Evolutionary conservation across 2,329 filamentous ascomycete genomes (phyloP).

Genomic region (Alternaria solani): DNA sequence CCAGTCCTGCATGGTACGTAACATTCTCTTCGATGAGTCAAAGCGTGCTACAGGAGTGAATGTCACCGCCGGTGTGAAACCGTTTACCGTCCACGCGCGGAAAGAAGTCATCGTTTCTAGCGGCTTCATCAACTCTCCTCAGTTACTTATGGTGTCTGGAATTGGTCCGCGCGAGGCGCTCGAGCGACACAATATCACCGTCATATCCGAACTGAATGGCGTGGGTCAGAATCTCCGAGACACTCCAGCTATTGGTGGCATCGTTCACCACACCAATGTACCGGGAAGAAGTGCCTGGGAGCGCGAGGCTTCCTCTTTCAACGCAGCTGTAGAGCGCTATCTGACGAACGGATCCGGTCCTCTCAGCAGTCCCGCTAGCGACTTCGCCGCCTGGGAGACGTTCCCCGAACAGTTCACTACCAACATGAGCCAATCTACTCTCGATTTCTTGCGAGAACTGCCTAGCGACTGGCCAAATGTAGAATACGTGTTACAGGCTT

Average conservation of each 20-base stretch:
- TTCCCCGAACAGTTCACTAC: slow-evolving; percentile 4
- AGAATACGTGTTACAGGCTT: slow-evolving; percentile 8
- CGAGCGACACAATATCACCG: slow-evolving; percentile 7
- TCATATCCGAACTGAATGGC: slow-evolving; percentile 10
- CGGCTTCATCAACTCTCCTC: slow-evolving; percentile 7
- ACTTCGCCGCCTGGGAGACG: slow-evolving; percentile 14
- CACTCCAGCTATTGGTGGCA: slow-evolving; percentile 7
- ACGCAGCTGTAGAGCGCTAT: slow-evolving; percentile 6
- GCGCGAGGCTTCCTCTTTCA: slow-evolving; percentile 5
- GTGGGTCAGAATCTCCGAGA: slow-evolving; percentile 14
- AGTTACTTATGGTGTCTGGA: slow-evolving; percentile 16
- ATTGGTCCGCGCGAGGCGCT: slow-evolving; percentile 11
- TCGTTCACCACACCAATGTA: slow-evolving; percentile 7
- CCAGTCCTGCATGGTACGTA: slow-evolving; percentile 15
- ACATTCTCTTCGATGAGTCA: slow-evolving; percentile 9
- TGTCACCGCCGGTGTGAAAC: slow-evolving; percentile 12
- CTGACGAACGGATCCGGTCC: slow-evolving; percentile 12
- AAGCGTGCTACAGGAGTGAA: slow-evolving; percentile 13
- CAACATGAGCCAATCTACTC: slow-evolving; percentile 13
- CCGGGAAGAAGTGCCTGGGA: slow-evolving; percentile 14
- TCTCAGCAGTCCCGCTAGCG: slow-evolving; percentile 15
- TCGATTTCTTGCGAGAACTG: neutral
- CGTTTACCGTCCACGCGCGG: slow-evolving; percentile 5
- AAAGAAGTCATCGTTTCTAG: slow-evolving; percentile 15
- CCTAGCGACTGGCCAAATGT: slow-evolving; percentile 15